Evolutionary conservation across 2,329 filamentous ascomycete species (phyloP).

Genomic region (Acrocalymma vagum): DNA sequence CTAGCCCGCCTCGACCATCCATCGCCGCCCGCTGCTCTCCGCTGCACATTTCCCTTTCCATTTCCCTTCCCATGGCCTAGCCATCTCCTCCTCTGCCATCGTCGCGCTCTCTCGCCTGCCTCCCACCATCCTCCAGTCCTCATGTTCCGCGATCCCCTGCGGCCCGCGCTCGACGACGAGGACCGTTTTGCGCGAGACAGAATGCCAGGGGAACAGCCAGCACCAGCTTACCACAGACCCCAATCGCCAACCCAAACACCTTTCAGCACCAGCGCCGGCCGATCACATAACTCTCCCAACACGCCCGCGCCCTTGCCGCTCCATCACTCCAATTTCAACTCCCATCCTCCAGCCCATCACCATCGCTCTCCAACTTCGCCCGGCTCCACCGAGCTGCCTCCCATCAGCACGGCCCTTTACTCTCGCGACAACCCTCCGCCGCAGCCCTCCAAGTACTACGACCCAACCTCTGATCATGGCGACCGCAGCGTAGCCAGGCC

Average conservation of each 20-base stretch:
- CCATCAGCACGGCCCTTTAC: constrained; percentile 49
- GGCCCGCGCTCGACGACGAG: constrained; percentile 39
- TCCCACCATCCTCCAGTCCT: constrained; percentile 13
- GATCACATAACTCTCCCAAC: constrained; percentile 43
- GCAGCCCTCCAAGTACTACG: constrained; percentile 58
- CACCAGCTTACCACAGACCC: constrained; percentile 43
- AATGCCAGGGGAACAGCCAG: constrained; percentile 45
- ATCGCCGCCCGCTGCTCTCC: constrained; percentile 7
- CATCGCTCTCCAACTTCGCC: constrained; percentile 46
- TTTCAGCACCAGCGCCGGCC: constrained; percentile 38
- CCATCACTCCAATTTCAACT: constrained; percentile 32
- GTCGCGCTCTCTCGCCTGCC: constrained; percentile 8
- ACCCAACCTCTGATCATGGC: constrained; percentile 57
- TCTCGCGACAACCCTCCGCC: constrained; percentile 50
- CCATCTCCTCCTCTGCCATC: constrained; percentile 4
- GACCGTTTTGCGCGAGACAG: constrained; percentile 39
- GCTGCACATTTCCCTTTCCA: constrained; percentile 19
- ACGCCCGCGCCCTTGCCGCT: constrained; percentile 41
- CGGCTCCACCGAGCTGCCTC: constrained; percentile 47
- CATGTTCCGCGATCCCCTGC: constrained; percentile 41
- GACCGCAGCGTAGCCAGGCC: constrained; percentile 38
- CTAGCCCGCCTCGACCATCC: constrained; percentile 3
- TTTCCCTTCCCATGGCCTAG: constrained; percentile 8
- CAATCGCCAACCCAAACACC: constrained; percentile 47
- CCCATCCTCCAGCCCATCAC: constrained; percentile 28